Evolutionary conservation across 176 grass and related monocot species (phyloP), one percentile per base, ranked within the genome.

Genomic region (Stipa capillata): DNA sequence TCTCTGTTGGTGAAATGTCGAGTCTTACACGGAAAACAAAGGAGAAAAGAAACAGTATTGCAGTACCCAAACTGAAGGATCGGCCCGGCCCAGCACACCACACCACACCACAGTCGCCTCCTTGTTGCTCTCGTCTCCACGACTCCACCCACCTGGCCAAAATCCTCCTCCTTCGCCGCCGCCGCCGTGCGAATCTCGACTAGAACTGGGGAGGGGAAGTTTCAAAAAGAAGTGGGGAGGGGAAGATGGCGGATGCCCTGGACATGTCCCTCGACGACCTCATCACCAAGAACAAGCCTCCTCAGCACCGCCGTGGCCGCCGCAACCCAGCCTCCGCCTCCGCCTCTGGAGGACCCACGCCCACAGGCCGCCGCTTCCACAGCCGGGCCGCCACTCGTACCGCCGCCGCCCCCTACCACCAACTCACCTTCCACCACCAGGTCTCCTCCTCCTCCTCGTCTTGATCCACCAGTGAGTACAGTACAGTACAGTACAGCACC

Each of bases 201-300:
- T n/a, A n/a, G n/a, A n/a, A n/a, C n/a, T n/a, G n/a, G n/a, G n/a
- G n/a, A n/a, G n/a, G n/a, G n/a, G n/a, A n/a, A n/a, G n/a, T n/a
- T n/a, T n/a, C n/a, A n/a, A n/a, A n/a, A n/a, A n/a, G n/a, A n/a
- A n/a, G n/a, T n/a, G n/a, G n/a, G n/a, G n/a, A n/a, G n/a, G n/a
- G 7, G 11, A 9, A 16, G 32, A 89, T 89, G 92, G 61, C 80
- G 51, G 90, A 51, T 43, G 20, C 86, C 56, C 86, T 94, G 27
- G 89, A 94, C 76, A 73, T 94, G 88, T 84, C 92, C 15, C 89
- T 94, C 5, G 92, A 91, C 36, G 92, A 94, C 73, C 83, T 94
- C 83, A 91, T 94, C 89, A 84, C 88, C 57, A 94, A 89, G 43
- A 94, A 80, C 72, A 89, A 91, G 50, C 68, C 35, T 37, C 14